Evolutionary conservation across 768 basidiomycete genomes (phyloP).

Genomic region (Pisolithus albus): DNA sequence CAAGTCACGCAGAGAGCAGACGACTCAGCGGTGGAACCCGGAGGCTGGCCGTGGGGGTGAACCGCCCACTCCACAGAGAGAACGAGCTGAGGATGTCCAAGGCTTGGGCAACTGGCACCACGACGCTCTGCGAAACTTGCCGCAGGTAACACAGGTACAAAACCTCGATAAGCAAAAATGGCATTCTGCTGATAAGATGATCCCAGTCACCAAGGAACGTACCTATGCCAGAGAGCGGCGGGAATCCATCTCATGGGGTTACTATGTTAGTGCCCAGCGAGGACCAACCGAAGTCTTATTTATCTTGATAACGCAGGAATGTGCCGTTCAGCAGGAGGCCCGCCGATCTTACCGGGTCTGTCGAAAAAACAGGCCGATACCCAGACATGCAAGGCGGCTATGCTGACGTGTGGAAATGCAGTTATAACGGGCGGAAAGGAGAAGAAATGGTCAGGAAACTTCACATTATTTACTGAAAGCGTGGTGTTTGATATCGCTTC

Average conservation of each 20-base stretch:
- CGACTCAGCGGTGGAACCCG: too few species aligned
- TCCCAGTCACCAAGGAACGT: neutral
- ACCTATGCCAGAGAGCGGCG: too few species aligned
- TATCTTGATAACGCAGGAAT: neutral
- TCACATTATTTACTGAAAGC: neutral
- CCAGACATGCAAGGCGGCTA: neutral
- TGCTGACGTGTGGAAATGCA: slow-evolving; percentile 6
- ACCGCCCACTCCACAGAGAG: neutral
- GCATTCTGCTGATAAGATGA: neutral
- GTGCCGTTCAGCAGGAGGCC: neutral
- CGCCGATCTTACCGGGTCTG: neutral
- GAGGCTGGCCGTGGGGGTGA: neutral
- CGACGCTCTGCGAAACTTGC: neutral
- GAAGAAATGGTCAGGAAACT: neutral
- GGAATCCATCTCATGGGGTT: too few species aligned
- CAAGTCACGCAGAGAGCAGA: too few species aligned
- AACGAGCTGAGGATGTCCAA: too few species aligned
- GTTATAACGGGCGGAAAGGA: neutral
- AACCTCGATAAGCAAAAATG: neutral
- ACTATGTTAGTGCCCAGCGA: neutral
- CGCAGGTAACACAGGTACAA: neutral
- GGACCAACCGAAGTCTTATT: neutral
- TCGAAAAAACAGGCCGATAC: neutral
- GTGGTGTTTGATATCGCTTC: neutral
- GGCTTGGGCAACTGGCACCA: too few species aligned